These are phyloP conservation scores for Umbelopsis ramanniana DNA, from an alignment of 192 early-diverging fungal genomes.

Conservation along the genomic window DNA sequence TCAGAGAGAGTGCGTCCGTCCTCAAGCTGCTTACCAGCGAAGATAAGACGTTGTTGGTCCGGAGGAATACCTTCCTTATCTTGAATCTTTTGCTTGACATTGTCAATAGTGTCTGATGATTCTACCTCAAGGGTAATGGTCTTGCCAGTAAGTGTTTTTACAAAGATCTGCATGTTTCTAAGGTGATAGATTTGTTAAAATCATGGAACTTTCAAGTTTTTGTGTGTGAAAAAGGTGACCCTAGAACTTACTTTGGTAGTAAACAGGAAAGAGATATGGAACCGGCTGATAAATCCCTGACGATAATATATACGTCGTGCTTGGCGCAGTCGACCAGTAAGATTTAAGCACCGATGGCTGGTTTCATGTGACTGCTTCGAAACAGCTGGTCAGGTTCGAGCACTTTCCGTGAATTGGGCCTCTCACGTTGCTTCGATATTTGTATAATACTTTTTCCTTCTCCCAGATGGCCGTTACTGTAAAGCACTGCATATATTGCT, in stretches of 20 bases:
- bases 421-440: conserved; percentile 3
- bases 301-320: background rate
- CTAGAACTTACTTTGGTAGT: background rate
- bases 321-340: conserved; percentile 21
- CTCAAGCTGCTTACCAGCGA: conserved; percentile 78
- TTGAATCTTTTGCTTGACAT: conserved; percentile 62
- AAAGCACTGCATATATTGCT: conserved; percentile 82
- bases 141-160: conserved; percentile 64
- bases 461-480: conserved; percentile 34
- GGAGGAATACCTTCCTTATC: conserved; percentile 66
- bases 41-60: conserved; percentile 80
- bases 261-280: conserved; percentile 3
- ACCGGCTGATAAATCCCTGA: conserved; percentile 8
- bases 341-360: conserved; percentile 15
- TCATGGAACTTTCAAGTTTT: too few relatives aligned
- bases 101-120: conserved; percentile 55
- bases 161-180: conserved; percentile 59
- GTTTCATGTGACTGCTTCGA: conserved; percentile 22
- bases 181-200: background rate
- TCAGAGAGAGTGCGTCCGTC: conserved; percentile 70
- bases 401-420: conserved; percentile 6
- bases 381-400: conserved; percentile 12
- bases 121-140: conserved; percentile 66
- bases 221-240: too few relatives aligned
- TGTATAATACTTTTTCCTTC: background rate